Conservation (phyloP, 176 grass and related monocot species). For the Urochloa ruziziensis region DNA sequence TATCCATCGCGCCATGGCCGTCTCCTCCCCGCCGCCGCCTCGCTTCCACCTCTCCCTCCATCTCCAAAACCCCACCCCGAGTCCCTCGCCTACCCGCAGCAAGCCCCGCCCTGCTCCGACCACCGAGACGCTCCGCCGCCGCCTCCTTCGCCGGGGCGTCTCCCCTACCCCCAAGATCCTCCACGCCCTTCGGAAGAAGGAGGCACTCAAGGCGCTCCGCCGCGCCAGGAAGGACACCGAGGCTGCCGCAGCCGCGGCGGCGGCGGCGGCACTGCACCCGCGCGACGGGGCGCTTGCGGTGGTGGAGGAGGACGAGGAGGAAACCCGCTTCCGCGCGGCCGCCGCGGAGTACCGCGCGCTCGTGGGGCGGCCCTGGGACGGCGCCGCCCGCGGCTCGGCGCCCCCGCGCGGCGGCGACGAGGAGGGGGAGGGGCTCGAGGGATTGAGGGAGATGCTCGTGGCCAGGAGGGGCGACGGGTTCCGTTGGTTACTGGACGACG, state of each 20-base stretch:
- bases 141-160: slow-evolving; percentile 69
- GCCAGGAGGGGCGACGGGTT: slow-evolving; percentile 57
- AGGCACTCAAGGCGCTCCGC: slow-evolving; percentile 74
- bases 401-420: slow-evolving; percentile 21
- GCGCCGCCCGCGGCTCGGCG: background rate
- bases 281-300: background rate
- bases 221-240: slow-evolving; percentile 53
- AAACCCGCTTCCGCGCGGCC: slow-evolving; percentile 46
- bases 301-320: slow-evolving; percentile 54
- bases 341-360: slow-evolving; percentile 63
- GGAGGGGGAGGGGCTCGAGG: slow-evolving; percentile 48
- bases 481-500: slow-evolving; percentile 69
- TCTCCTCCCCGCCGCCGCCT: slow-evolving; percentile 25
- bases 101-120: slow-evolving; percentile 34
- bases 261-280: background rate
- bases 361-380: slow-evolving; percentile 67
- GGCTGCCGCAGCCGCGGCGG: slow-evolving; percentile 25
- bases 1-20: slow-evolving; percentile 34
- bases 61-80: background rate
- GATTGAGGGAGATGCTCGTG: slow-evolving; percentile 67
- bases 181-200: slow-evolving; percentile 85
- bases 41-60: slow-evolving; percentile 37
- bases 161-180: slow-evolving; percentile 80
- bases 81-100: background rate
- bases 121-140: slow-evolving; percentile 54